Evolutionary conservation across 495 filamentous ascomycete species (phyloP).

Genomic region (Aspergillus cristatus): DNA sequence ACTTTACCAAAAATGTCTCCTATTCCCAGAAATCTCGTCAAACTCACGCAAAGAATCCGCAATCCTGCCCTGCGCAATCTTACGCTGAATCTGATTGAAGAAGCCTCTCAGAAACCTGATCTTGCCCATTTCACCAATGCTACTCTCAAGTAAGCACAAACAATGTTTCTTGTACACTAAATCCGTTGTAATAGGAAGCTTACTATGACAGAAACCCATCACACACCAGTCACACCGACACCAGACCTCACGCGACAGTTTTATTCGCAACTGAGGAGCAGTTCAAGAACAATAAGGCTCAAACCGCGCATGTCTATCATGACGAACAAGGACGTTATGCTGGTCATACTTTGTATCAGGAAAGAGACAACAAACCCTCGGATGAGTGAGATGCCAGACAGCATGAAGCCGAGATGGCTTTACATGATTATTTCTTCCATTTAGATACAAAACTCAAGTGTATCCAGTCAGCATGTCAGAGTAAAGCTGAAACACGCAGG

Average conservation of each 20-base stretch:
- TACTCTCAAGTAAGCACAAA: constrained; percentile 9
- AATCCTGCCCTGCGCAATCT: constrained; percentile 8
- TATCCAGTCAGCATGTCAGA: too few relatives aligned
- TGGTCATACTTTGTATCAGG: constrained; percentile 9
- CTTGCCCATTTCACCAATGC: constrained; percentile 12
- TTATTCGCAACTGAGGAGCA: constrained; percentile 12
- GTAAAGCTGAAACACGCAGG: too few relatives aligned
- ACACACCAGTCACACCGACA: constrained; percentile 12
- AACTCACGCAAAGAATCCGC: constrained; percentile 11
- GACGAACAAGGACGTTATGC: constrained; percentile 10
- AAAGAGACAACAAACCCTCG: constrained; percentile 10
- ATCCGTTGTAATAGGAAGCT: constrained; percentile 4
- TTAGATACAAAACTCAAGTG: too few relatives aligned
- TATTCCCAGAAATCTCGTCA: constrained; percentile 9
- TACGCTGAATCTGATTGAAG: constrained; percentile 9
- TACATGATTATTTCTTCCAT: too few relatives aligned
- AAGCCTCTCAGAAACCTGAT: constrained; percentile 11
- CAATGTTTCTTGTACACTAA: neutral
- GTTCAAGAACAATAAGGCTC: constrained; percentile 11
- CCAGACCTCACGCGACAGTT: constrained; percentile 9
- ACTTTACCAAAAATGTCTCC: constrained; percentile 6
- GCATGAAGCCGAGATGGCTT: too few relatives aligned
- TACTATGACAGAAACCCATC: constrained; percentile 10
- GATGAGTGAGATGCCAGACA: constrained; percentile 6
- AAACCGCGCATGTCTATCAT: constrained; percentile 10